Evolutionary conservation across 1,284 basidiomycete genomes (phyloP).

Genomic region (Ustilago crameri): DNA sequence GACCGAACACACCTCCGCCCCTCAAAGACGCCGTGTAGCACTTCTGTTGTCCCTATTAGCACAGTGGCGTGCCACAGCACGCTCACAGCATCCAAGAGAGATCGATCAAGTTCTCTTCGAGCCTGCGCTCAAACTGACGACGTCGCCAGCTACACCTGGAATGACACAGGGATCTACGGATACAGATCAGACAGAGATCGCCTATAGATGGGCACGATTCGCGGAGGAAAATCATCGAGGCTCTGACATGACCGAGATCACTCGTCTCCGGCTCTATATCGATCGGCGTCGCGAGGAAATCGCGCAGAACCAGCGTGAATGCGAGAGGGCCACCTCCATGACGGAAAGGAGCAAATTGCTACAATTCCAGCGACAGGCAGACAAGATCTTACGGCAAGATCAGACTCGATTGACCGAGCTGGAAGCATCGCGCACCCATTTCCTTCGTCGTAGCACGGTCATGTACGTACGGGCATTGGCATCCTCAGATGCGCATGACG

Average conservation of each 20-base stretch:
- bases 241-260: conserved; percentile 77
- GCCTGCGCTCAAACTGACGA: conserved; percentile 71
- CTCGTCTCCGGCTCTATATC: conserved; percentile 79
- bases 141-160: not conserved
- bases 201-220: conserved; percentile 85
- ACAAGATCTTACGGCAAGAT: conserved; percentile 50
- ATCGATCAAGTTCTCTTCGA: conserved; percentile 80
- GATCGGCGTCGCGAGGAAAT: conserved; percentile 76
- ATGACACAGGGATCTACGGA: conserved; percentile 15
- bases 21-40: conserved; percentile 30
- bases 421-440: conserved; percentile 70
- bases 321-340: conserved; percentile 22
- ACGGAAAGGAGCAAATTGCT: conserved; percentile 24
- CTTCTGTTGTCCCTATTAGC: conserved; percentile 71
- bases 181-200: conserved; percentile 75
- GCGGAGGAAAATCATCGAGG: conserved; percentile 85
- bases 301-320: conserved; percentile 74
- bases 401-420: conserved; percentile 37
- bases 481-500: conserved; percentile 79
- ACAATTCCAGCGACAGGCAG: conserved; percentile 42
- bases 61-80: conserved; percentile 87
- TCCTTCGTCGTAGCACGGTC: conserved; percentile 79
- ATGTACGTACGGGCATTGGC: conserved; percentile 84
- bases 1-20: conserved; percentile 6
- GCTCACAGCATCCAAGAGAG: conserved; percentile 81